Evolutionary conservation across 2,329 filamentous ascomycete species (phyloP).

Genomic region (Salinomyces thailandicus): DNA sequence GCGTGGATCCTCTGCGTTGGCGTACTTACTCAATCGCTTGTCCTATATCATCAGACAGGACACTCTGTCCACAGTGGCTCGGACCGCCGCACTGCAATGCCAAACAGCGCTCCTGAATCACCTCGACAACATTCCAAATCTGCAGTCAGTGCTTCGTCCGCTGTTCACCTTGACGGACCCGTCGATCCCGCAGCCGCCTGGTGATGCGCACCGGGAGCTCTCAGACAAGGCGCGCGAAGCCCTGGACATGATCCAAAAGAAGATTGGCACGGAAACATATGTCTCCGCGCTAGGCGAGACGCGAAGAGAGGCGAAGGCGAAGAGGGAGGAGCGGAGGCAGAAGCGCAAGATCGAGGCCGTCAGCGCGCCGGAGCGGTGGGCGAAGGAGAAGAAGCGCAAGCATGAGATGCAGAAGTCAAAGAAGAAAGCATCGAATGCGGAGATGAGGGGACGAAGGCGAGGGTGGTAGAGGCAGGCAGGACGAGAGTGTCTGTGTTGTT

Average conservation of each 20-base stretch:
- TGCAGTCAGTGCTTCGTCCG: conserved; percentile 55
- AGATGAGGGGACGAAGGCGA: conserved; percentile 61
- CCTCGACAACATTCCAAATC: conserved; percentile 51
- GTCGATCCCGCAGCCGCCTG: conserved; percentile 46
- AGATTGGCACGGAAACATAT: conserved; percentile 70
- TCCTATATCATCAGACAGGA: conserved; percentile 72
- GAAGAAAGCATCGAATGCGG: conserved; percentile 65
- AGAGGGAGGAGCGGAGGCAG: conserved; percentile 61
- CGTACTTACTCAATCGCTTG: conserved; percentile 69
- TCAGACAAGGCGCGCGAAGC: conserved; percentile 63
- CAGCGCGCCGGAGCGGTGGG: conserved; percentile 66
- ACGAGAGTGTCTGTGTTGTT: too few species aligned
- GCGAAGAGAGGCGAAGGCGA: conserved; percentile 58
- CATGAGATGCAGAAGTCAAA: conserved; percentile 74
- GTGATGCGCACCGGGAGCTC: conserved; percentile 56
- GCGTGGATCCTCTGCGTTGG: conserved; percentile 34
- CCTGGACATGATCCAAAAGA: conserved; percentile 74
- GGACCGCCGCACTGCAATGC: conserved; percentile 61
- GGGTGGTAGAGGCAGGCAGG: conserved; percentile 46
- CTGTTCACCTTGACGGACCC: conserved; percentile 79
- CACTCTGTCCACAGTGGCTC: conserved; percentile 49
- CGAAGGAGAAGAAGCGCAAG: conserved; percentile 69
- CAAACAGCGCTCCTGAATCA: conserved; percentile 58
- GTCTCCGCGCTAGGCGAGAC: conserved; percentile 63
- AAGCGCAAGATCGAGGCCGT: conserved; percentile 90